phyloP scores from a whole-genome alignment of 331 rosid genomes.

The Dryas integrifolia region DNA sequence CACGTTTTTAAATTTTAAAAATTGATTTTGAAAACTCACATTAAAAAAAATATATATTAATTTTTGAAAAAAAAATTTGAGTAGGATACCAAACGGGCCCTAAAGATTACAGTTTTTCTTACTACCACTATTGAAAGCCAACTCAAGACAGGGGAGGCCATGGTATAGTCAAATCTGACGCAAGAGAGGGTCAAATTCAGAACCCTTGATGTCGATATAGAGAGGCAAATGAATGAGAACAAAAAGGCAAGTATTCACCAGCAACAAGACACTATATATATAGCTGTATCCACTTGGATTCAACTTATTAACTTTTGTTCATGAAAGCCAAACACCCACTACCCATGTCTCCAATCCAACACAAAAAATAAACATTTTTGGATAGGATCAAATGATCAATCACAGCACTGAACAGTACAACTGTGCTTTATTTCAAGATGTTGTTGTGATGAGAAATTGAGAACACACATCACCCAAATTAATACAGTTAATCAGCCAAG shows the following conservation, averaged over 20 bases:
- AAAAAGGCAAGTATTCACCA: conserved; percentile 54
- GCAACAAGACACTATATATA: conserved; percentile 41
- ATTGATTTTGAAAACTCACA: no score
- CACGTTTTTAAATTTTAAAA: no score
- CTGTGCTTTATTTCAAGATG: no score
- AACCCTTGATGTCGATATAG: conserved; percentile 55
- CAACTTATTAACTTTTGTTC: conserved; percentile 66
- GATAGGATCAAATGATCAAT: conserved; percentile 36
- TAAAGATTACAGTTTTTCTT: no score
- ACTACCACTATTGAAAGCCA: no score
- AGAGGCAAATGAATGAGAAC: conserved; percentile 85
- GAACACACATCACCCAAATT: no score
- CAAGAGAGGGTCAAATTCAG: conserved; percentile 41
- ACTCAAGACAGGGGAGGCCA: not conserved
- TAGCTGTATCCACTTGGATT: conserved; percentile 80
- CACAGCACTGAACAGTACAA: conserved; percentile 30
- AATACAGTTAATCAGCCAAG: conserved; percentile 37
- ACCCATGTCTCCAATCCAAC: conserved; percentile 50
- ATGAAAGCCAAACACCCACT: conserved; percentile 60
- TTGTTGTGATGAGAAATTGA: no score
- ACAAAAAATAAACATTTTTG: conserved; percentile 29
- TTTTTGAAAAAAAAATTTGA: no score
- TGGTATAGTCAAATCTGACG: conserved; percentile 38
- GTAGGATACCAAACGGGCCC: no score
- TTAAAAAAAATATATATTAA: no score